A percentile compares a stretch with the other conserved stretches of the same genome.
These are phyloP conservation scores for Aspergillus novoparasiticus DNA, from an alignment of 2,329 filamentous ascomycete genomes.

Conservation along the genomic window DNA sequence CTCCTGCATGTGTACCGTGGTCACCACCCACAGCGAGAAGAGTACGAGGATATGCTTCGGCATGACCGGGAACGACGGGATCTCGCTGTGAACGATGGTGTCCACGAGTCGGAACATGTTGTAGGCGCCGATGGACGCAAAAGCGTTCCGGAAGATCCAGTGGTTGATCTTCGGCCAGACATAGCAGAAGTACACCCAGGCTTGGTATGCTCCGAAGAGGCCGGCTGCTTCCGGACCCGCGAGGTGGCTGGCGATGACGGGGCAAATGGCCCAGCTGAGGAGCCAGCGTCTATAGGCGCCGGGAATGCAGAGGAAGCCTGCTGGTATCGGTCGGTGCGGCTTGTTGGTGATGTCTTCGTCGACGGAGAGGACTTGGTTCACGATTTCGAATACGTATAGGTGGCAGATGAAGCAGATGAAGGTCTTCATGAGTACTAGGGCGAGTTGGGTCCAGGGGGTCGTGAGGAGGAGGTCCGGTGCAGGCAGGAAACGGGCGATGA, in stretches of 20 bases:
- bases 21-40: slow-evolving; percentile 5
- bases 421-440: slow-evolving; percentile 1
- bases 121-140: slow-evolving; percentile 9
- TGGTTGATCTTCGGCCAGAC: slow-evolving; percentile 12
- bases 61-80: slow-evolving; percentile 1
- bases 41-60: neutral
- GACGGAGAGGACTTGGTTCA: slow-evolving; percentile 6
- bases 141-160: slow-evolving; percentile 12
- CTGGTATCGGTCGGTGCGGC: slow-evolving; percentile 5
- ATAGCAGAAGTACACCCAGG: slow-evolving; percentile 10
- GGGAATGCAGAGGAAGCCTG: slow-evolving; percentile 2
- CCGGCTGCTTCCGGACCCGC: slow-evolving; percentile 1
- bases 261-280: slow-evolving; percentile 6
- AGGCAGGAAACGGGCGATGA: slow-evolving; percentile 9
- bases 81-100: neutral
- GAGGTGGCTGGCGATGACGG: neutral
- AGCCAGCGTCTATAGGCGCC: slow-evolving; percentile 5
- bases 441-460: slow-evolving; percentile 1
- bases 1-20: slow-evolving; percentile 15
- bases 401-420: slow-evolving; percentile 5
- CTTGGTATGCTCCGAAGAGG: slow-evolving; percentile 7
- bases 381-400: slow-evolving; percentile 12
- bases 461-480: slow-evolving; percentile 1
- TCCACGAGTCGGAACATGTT: slow-evolving; percentile 13
- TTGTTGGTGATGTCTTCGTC: slow-evolving; percentile 9